Conservation (phyloP, 768 basidiomycete genomes). For the Amanita thiersii region DNA sequence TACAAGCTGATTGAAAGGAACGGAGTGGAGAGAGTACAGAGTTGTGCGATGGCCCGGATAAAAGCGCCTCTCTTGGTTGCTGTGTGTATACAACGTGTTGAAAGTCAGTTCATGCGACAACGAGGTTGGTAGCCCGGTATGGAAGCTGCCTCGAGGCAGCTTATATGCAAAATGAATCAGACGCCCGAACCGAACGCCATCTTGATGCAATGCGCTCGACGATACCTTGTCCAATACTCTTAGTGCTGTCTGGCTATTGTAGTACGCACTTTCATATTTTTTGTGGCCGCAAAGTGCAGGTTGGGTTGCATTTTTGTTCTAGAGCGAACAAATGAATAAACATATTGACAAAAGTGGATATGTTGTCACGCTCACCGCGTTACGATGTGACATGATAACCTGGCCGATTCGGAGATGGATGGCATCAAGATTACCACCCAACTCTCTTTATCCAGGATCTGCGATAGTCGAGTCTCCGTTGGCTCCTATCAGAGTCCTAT, state of each 20-base stretch:
- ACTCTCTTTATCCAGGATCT: too few species aligned
- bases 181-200: constrained; percentile 5
- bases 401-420: not conserved
- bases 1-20: constrained; percentile 11
- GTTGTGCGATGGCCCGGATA: constrained; percentile 23
- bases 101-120: constrained; percentile 36
- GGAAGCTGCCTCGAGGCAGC: constrained; percentile 39
- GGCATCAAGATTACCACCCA: not conserved
- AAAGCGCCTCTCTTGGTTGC: constrained; percentile 28
- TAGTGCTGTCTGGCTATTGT: not conserved
- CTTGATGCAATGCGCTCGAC: not conserved
- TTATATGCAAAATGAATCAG: constrained; percentile 9
- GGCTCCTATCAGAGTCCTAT: too few species aligned
- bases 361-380: not conserved
- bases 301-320: not conserved
- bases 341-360: not conserved
- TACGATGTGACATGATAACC: not conserved
- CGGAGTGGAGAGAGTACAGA: constrained; percentile 13
- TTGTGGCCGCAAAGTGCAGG: too few species aligned
- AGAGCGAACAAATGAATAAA: not conserved
- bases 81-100: constrained; percentile 57
- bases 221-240: not conserved
- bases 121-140: constrained; percentile 51
- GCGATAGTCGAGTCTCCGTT: too few species aligned
- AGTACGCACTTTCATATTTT: not conserved